These are phyloP conservation scores for Cruciata laevipes DNA, from an alignment of 257 asterid genomes.

Conservation along the genomic window DNA sequence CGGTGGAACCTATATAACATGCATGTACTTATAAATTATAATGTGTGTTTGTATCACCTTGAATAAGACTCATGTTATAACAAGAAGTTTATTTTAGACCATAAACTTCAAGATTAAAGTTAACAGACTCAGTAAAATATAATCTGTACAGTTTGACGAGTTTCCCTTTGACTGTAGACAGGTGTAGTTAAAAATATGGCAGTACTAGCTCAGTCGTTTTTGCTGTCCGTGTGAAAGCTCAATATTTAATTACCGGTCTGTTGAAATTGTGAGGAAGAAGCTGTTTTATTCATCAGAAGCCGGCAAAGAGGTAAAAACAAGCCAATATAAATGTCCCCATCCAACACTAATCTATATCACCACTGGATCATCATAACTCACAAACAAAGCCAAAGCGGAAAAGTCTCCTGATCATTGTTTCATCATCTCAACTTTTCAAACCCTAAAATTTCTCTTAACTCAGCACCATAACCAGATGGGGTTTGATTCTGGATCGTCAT, in stretches of 20 bases:
- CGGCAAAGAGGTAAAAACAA: background rate
- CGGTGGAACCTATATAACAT: too few relatives aligned
- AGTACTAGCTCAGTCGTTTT: background rate
- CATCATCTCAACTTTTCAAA: background rate
- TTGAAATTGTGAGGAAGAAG: background rate
- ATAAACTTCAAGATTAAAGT: background rate
- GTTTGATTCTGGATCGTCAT: constrained; percentile 6
- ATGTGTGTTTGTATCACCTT: too few relatives aligned
- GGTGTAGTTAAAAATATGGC: background rate
- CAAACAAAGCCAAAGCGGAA: background rate
- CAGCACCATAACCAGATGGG: background rate
- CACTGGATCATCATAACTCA: too few relatives aligned
- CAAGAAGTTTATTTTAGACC: too few relatives aligned
- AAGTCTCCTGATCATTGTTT: background rate
- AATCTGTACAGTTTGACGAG: background rate
- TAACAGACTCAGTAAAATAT: background rate
- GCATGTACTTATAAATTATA: too few relatives aligned
- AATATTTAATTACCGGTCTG: background rate
- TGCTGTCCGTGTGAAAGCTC: background rate
- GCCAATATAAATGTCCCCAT: background rate
- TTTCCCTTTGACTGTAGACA: background rate
- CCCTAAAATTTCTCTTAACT: background rate
- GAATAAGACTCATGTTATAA: too few relatives aligned
- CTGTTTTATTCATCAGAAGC: background rate
- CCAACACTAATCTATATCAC: background rate